These are phyloP conservation scores for Mucor mucedo DNA, from an alignment of 371 early-diverging fungal species.

Conservation along the genomic window DNA sequence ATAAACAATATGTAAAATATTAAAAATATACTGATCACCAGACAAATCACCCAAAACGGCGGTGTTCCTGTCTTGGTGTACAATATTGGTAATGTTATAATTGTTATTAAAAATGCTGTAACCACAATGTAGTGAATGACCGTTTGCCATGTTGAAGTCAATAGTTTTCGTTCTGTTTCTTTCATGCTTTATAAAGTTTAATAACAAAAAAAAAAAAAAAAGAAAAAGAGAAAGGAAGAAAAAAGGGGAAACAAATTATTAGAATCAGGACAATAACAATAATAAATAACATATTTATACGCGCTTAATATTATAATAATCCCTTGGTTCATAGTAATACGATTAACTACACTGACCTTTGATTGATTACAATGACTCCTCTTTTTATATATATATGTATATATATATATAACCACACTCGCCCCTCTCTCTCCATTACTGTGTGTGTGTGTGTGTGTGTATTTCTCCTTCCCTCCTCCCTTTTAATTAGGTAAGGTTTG, in stretches of 20 bases:
- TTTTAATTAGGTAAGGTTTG: not conserved
- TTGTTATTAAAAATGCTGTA: not conserved
- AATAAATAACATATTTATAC: not conserved
- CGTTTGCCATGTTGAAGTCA: not conserved
- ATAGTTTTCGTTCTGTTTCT: not conserved
- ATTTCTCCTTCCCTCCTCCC: no score
- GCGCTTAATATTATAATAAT: not conserved
- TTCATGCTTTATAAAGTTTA: not conserved
- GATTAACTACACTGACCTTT: no score
- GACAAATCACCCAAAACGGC: slow-evolving; percentile 14
- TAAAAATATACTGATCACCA: slow-evolving; percentile 6
- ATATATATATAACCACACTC: not conserved
- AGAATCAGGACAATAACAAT: slow-evolving; percentile 1
- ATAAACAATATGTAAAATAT: slow-evolving; percentile 3
- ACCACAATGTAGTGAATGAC: not conserved
- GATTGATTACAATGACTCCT: no score
- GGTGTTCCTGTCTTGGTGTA: slow-evolving; percentile 3
- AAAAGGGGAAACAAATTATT: not conserved
- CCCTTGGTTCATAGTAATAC: slow-evolving; percentile 11
- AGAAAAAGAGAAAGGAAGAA: not conserved
- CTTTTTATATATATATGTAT: not conserved
- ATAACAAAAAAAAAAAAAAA: not conserved
- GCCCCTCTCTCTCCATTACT: slow-evolving; percentile 4
- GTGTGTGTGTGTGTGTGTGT: not conserved
- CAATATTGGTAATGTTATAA: slow-evolving; percentile 5